These are phyloP conservation scores for Euphorbia pulcherrima DNA, from an alignment of 345 rosid species.

Conservation along the genomic window DNA sequence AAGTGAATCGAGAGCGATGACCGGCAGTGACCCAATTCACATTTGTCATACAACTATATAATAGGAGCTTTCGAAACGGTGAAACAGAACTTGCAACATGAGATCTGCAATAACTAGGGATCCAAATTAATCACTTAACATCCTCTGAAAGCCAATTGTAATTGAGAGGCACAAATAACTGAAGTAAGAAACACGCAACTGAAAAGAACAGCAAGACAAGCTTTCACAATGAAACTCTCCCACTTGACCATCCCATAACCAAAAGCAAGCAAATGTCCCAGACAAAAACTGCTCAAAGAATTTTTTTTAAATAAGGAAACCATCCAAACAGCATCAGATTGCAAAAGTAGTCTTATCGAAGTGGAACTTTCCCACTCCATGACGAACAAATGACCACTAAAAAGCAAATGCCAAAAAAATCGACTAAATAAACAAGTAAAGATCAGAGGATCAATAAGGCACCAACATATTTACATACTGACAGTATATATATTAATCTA, in stretches of 20 bases:
- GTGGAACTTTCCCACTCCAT: not conserved
- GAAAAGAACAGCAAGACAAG: not conserved
- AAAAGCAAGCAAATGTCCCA: not conserved
- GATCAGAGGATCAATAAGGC: not conserved
- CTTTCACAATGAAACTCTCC: not conserved
- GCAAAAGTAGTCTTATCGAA: not conserved
- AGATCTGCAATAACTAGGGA: not conserved
- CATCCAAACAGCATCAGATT: not conserved
- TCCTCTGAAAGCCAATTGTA: not conserved
- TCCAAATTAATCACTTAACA: not conserved
- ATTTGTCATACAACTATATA: not conserved
- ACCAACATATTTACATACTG: not conserved
- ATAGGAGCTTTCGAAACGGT: not conserved
- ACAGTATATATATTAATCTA: not conserved
- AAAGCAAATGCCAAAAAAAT: not conserved
- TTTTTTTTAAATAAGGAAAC: too few species aligned
- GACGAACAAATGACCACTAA: not conserved
- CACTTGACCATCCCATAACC: not conserved
- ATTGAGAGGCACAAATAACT: not conserved
- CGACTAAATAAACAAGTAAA: not conserved
- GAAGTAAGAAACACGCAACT: not conserved
- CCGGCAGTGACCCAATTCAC: not conserved
- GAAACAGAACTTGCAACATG: not conserved
- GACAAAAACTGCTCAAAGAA: too few species aligned
- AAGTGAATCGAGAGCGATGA: not conserved